Evolutionary conservation across 345 rosid species (phyloP).

Genomic region (Salix caprea): DNA sequence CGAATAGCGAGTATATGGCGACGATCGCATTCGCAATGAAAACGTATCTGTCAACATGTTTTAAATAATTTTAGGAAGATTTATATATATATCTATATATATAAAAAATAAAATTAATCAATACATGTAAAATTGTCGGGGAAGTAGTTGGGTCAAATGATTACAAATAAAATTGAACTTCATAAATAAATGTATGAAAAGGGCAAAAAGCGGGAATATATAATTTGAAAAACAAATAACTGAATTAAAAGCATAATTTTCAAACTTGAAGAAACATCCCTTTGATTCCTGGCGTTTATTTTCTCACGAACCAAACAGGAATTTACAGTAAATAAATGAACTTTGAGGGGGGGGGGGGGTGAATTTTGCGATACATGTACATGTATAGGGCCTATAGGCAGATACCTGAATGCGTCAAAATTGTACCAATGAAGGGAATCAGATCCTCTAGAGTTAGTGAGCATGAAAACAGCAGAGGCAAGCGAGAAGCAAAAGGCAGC

Average conservation of each 20-base stretch:
- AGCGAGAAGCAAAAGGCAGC: constrained; percentile 75
- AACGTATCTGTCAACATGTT: constrained; percentile 44
- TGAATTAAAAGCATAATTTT: background rate
- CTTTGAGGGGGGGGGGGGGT: background rate
- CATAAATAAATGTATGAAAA: background rate
- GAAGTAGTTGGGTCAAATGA: background rate
- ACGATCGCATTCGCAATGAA: constrained; percentile 83
- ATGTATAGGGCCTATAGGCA: background rate
- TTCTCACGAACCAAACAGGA: constrained; percentile 10
- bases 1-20: constrained; percentile 75
- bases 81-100: no score
- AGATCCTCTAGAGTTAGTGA: constrained; percentile 63
- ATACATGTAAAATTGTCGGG: background rate
- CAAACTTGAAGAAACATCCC: background rate
- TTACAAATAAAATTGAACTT: background rate
- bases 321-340: background rate
- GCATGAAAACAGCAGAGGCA: constrained; percentile 82
- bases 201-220: background rate
- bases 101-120: background rate
- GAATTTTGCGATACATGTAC: background rate
- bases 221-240: background rate
- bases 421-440: constrained; percentile 69
- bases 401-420: constrained; percentile 88
- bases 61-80: background rate
- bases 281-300: background rate